These are phyloP conservation scores for Backusella sp. DNA, from an alignment of 192 early-diverging fungal species.

Conservation along the genomic window DNA sequence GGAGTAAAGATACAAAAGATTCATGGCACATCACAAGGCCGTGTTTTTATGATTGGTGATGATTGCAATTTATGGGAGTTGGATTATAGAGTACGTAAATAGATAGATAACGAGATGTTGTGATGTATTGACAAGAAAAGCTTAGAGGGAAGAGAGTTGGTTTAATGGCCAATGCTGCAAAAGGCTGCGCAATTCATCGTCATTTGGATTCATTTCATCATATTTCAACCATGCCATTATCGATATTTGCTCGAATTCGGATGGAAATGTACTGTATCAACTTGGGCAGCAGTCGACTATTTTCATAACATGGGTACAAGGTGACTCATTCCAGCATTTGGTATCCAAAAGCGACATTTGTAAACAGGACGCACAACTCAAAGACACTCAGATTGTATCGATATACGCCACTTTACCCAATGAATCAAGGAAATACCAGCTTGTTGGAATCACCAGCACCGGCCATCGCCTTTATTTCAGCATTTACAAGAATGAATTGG, in stretches of 20 bases:
- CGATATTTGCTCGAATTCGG: conserved; percentile 66
- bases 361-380: conserved; percentile 41
- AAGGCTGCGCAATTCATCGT: conserved; percentile 25
- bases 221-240: conserved; percentile 64
- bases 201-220: neutral
- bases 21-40: conserved; percentile 71
- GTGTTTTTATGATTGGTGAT: conserved; percentile 89
- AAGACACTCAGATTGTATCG: conserved; percentile 60
- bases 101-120: no score
- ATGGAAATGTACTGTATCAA: conserved; percentile 70
- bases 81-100: conserved; percentile 62
- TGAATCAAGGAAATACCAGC: conserved; percentile 67
- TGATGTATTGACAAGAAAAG: neutral
- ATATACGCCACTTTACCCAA: conserved; percentile 63
- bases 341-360: conserved; percentile 14
- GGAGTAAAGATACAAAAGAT: conserved; percentile 85
- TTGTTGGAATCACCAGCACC: conserved; percentile 75
- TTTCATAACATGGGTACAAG: conserved; percentile 59
- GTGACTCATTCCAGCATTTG: conserved; percentile 50
- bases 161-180: conserved; percentile 76
- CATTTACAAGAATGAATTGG: conserved; percentile 30
- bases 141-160: conserved; percentile 77
- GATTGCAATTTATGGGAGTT: conserved; percentile 90
- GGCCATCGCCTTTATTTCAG: conserved; percentile 79
- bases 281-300: conserved; percentile 68